Evolutionary conservation across 2,329 filamentous ascomycete genomes (phyloP), one percentile per base, ranked within the genome.

Genomic region (Pseudofabraea citricarpa): DNA sequence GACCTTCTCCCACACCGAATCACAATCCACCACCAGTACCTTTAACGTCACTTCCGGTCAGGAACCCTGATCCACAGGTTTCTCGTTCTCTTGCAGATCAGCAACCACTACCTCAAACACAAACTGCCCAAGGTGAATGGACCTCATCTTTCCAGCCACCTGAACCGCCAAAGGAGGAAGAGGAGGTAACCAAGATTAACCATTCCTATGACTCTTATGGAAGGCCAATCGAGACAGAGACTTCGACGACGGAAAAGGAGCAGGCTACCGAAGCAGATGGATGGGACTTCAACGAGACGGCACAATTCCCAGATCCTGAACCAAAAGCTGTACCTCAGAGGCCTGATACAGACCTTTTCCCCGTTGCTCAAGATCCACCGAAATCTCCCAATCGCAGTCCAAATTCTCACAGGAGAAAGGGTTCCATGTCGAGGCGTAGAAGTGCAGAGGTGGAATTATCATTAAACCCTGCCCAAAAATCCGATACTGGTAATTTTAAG

Each of bases 271-370:
- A 86, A 46, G 60, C 75, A 1, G 90, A 95, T 57, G 87, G 79
- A 7, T 98, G 93, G 93, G 90, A 94, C 58, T 98, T 98, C 54
- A 88, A 91, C 42, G 90, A 96, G 46, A 75, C 81, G 7, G 71
- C 74, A n/a, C 56, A 69, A 26, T 79, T 81, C 41, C 67, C 77
- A 0, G 84, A 87, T 31, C 67, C 77, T 10, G 62, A 68, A 22
- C 55, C 62, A 5, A 72, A 76, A 36, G 64, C 60, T 72, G 40
- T 73, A 74, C 43, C 72, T 9, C 83, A 64, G 66, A 81, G 90
- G 49, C 90, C 89, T 1, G 91, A 96, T 59, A 93, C 84, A 0
- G 91, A 96, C 63, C 76, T 79, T 4, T 97, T 97, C 50, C 90
- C 91, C 1, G 86, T 90, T 33, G 89, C 79, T 47, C 77, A 89